These are phyloP conservation scores for Puccinia hordei DNA, from an alignment of 1,284 basidiomycete species.

Conservation along the genomic window DNA sequence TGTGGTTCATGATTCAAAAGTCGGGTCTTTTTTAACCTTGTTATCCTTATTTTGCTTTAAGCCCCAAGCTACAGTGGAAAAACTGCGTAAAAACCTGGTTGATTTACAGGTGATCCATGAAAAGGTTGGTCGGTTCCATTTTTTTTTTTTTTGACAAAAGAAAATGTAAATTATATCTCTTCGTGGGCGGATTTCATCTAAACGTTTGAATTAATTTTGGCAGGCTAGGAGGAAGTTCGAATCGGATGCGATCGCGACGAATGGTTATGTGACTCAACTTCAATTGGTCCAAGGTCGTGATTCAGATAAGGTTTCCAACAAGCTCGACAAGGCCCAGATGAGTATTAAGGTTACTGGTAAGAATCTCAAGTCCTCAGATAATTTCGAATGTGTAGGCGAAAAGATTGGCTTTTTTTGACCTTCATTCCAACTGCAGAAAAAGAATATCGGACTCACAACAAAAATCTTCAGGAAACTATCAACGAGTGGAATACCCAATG, in stretches of 20 bases:
- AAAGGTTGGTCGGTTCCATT: constrained; percentile 62
- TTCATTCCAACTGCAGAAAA: constrained; percentile 57
- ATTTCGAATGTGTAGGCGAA: constrained; percentile 57
- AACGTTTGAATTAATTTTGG: not conserved
- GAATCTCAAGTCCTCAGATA: not conserved
- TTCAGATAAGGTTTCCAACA: constrained; percentile 81
- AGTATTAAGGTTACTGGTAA: constrained; percentile 81
- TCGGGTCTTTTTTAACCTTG: not conserved
- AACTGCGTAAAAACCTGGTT: constrained; percentile 81
- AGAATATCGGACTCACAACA: constrained; percentile 29
- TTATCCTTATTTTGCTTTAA: constrained; percentile 53
- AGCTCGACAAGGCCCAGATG: constrained; percentile 83
- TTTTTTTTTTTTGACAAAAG: not conserved
- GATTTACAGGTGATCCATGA: constrained; percentile 75
- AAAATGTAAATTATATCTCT: not conserved
- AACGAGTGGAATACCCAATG: constrained; percentile 40
- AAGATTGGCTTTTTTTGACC: constrained; percentile 57
- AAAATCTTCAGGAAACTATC: constrained; percentile 31
- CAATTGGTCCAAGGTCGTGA: constrained; percentile 91
- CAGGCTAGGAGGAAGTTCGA: constrained; percentile 89
- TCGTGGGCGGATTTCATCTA: not conserved
- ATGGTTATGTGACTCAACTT: constrained; percentile 89
- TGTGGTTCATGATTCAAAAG: not conserved
- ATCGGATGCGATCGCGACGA: constrained; percentile 88
- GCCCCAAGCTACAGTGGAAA: constrained; percentile 76